Conservation (phyloP, 1,284 basidiomycete species). For the Kwoniella shivajii region DNA sequence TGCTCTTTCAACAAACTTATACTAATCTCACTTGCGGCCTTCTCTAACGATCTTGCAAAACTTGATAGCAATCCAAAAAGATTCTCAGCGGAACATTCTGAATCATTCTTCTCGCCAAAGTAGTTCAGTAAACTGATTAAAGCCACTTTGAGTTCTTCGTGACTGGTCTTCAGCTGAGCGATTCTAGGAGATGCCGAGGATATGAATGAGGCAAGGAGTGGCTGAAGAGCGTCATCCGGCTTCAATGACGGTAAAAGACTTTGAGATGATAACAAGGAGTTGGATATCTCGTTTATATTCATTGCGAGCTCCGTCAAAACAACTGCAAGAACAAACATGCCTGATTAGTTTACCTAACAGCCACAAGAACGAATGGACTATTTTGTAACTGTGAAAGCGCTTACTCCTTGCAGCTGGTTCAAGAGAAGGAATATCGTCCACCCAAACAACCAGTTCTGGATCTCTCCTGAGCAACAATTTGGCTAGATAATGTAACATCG, state of each 20-base stretch:
- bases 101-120: slow-evolving; percentile 65
- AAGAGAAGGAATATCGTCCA: slow-evolving; percentile 77
- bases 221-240: slow-evolving; percentile 62
- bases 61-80: slow-evolving; percentile 72
- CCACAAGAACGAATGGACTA: neutral
- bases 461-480: slow-evolving; percentile 71
- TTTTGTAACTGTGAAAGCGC: slow-evolving; percentile 23
- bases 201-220: slow-evolving; percentile 70
- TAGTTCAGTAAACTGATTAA: slow-evolving; percentile 65
- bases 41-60: slow-evolving; percentile 74
- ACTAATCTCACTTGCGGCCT: slow-evolving; percentile 72
- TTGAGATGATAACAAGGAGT: slow-evolving; percentile 66
- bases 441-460: slow-evolving; percentile 68
- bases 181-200: slow-evolving; percentile 60
- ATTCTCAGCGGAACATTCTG: slow-evolving; percentile 71
- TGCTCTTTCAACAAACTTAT: slow-evolving; percentile 23
- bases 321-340: slow-evolving; percentile 57
- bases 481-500: slow-evolving; percentile 82
- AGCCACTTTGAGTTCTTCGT: slow-evolving; percentile 62
- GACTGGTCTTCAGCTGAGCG: slow-evolving; percentile 67
- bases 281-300: slow-evolving; percentile 63
- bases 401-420: slow-evolving; percentile 78
- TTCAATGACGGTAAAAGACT: slow-evolving; percentile 52
- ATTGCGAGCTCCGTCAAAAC: slow-evolving; percentile 67
- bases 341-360: slow-evolving; percentile 4